These are phyloP conservation scores for Aphanomyces invadans DNA, from an alignment of 352 stramenopile species.

Conservation along the genomic window DNA sequence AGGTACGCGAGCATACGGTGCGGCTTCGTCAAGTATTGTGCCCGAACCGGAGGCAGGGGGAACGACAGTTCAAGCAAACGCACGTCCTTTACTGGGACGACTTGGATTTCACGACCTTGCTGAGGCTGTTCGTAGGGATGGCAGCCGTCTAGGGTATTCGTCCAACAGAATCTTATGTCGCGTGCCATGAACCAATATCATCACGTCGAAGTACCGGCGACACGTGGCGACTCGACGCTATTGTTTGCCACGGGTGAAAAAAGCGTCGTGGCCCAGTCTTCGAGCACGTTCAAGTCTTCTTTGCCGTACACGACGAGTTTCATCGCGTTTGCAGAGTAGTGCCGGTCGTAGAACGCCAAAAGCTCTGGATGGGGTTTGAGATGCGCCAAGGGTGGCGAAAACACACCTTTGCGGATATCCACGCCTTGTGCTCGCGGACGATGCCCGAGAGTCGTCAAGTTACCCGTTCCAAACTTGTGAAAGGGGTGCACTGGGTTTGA, in stretches of 20 bases:
- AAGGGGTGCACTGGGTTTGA: slow-evolving; percentile 71
- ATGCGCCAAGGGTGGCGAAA: too few species aligned
- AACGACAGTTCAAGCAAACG: slow-evolving; percentile 32
- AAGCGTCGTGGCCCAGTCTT: slow-evolving; percentile 27
- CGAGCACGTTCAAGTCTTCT: slow-evolving; percentile 52
- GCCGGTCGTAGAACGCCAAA: slow-evolving; percentile 65
- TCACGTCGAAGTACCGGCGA: slow-evolving; percentile 29
- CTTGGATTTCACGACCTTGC: slow-evolving; percentile 21
- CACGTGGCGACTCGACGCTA: slow-evolving; percentile 29
- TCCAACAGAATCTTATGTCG: background rate
- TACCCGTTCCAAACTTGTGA: slow-evolving; percentile 87
- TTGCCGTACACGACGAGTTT: slow-evolving; percentile 64
- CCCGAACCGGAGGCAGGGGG: slow-evolving; percentile 30
- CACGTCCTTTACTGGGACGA: slow-evolving; percentile 31
- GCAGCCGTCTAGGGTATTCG: background rate
- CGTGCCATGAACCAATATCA: slow-evolving; percentile 25
- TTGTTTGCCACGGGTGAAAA: slow-evolving; percentile 44
- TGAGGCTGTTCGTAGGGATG: slow-evolving; percentile 28
- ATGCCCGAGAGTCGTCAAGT: slow-evolving; percentile 66
- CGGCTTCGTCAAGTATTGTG: slow-evolving; percentile 25
- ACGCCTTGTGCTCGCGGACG: slow-evolving; percentile 34
- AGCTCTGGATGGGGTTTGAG: too few species aligned
- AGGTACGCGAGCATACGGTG: slow-evolving; percentile 66
- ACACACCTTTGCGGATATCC: slow-evolving; percentile 36
- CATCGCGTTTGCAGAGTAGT: slow-evolving; percentile 87